Conservation (phyloP, 176 grass and related monocot species). For the Zizania latifolia region DNA sequence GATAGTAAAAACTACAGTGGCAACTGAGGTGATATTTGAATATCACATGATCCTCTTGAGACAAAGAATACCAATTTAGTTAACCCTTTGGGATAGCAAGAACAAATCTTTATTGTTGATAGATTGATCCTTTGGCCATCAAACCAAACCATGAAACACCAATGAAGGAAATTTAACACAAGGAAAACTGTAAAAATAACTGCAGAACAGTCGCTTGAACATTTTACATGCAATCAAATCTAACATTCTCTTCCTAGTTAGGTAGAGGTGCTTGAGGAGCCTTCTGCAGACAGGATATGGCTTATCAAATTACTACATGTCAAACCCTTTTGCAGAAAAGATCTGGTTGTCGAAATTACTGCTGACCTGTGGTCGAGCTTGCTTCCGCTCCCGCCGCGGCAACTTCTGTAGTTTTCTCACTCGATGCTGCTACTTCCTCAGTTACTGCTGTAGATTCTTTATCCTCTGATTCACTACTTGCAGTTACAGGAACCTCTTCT, state of each 20-base stretch:
- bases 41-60: background rate
- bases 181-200: conserved; percentile 25
- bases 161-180: conserved; percentile 7
- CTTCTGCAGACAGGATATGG: conserved; percentile 26
- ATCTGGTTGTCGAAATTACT: conserved; percentile 32
- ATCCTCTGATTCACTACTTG: conserved; percentile 24
- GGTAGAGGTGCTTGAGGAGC: conserved; percentile 20
- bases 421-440: conserved; percentile 20
- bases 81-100: conserved; percentile 12
- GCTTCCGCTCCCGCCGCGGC: conserved; percentile 40
- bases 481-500: conserved; percentile 36
- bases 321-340: conserved; percentile 29
- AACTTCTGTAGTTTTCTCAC: conserved; percentile 27
- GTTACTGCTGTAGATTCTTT: conserved; percentile 5
- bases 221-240: conserved; percentile 33
- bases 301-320: conserved; percentile 28
- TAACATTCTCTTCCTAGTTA: conserved; percentile 24
- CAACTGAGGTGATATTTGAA: conserved; percentile 1
- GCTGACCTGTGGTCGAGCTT: conserved; percentile 57
- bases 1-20: background rate
- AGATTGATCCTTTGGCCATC: conserved; percentile 14
- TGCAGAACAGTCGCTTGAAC: conserved; percentile 25
- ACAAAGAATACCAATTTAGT: background rate
- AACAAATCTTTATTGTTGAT: conserved; percentile 12
- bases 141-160: background rate